A percentile compares a stretch with the other conserved stretches of the same genome.
Evolutionary conservation across 192 early-diverging fungal species (phyloP).

Genomic region (Geranomyces michiganensis): DNA sequence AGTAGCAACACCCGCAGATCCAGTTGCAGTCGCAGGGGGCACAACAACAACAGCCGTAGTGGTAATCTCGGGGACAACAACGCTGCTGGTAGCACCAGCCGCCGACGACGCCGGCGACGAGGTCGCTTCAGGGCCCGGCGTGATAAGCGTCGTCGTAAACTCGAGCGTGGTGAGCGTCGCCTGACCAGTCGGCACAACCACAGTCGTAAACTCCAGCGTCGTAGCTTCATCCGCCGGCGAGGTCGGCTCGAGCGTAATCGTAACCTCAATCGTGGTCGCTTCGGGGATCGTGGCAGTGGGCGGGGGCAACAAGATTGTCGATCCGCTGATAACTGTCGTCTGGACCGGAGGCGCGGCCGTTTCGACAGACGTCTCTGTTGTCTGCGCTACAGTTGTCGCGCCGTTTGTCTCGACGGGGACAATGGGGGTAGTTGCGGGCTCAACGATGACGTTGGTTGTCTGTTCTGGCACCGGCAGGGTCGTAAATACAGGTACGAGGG

Average conservation of each 20-base stretch:
- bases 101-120: background rate
- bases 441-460: background rate
- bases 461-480: background rate
- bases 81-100: background rate
- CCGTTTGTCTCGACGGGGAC: no score
- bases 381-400: background rate
- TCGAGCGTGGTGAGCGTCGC: slow-evolving; percentile 5
- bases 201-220: background rate
- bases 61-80: slow-evolving; percentile 3
- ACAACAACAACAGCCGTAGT: background rate
- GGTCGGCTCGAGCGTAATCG: background rate
- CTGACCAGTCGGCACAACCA: background rate
- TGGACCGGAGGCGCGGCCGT: background rate
- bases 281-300: background rate
- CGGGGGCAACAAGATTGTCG: background rate
- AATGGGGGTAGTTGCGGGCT: background rate
- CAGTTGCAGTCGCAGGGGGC: background rate
- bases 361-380: background rate
- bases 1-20: background rate
- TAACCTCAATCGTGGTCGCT: slow-evolving; percentile 5
- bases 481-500: background rate
- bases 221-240: background rate
- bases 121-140: background rate
- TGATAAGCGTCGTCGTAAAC: slow-evolving; percentile 1
- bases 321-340: background rate